Evolutionary conservation across 148 eudicot species (phyloP).

Genomic region (Chenopodium suecicum): DNA sequence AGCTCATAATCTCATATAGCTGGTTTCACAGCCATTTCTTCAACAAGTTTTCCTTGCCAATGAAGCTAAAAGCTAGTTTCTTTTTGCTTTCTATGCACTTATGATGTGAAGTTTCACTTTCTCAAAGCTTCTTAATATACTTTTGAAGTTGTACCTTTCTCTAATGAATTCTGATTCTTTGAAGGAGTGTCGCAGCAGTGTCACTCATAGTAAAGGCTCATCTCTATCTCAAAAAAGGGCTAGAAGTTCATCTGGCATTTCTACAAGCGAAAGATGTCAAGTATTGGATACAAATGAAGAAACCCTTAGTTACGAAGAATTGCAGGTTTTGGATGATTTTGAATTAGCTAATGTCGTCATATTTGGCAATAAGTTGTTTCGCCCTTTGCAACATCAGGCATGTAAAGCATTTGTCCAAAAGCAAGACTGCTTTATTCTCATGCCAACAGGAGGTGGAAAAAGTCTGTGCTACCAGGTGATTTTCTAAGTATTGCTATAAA

Average conservation of each 20-base stretch:
- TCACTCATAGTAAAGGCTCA: conserved; percentile 47
- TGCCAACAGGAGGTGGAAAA: conserved; percentile 99
- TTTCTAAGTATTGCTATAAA: background rate
- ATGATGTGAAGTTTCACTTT: background rate
- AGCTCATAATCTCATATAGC: background rate
- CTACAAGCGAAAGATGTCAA: conserved; percentile 16
- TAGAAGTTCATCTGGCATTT: conserved; percentile 12
- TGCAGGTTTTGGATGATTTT: conserved; percentile 77
- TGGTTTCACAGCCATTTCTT: background rate
- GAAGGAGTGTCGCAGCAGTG: conserved; percentile 54
- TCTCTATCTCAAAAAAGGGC: conserved; percentile 42
- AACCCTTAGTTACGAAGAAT: conserved; percentile 63
- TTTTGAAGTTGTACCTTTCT: background rate
- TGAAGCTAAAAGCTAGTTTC: background rate
- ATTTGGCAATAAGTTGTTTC: conserved; percentile 76
- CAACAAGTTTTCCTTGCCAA: background rate
- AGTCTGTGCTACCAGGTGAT: conserved; percentile 94
- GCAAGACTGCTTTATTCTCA: conserved; percentile 79
- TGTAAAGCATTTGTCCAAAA: conserved; percentile 69
- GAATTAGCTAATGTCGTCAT: conserved; percentile 96
- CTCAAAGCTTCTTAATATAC: background rate
- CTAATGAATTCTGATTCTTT: conserved; percentile 22
- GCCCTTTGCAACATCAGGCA: conserved; percentile 92
- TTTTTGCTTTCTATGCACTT: background rate
- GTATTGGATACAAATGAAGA: conserved; percentile 28